Base-by-base conservation (phyloP, 306 rosid genomes). In the Malus fusca region DNA sequence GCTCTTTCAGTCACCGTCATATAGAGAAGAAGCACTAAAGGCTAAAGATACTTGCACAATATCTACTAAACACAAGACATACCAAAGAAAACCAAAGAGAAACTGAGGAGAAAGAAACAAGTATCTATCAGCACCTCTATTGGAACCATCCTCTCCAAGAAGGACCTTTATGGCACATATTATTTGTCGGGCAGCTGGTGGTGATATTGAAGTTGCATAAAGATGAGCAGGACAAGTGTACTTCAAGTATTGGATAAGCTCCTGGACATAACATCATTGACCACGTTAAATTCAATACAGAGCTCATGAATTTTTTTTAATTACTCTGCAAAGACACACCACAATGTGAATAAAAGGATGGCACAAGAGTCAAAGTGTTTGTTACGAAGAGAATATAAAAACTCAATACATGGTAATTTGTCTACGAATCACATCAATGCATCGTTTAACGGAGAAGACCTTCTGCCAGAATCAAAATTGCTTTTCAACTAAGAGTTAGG, bases 141-240 rank as follows among this genome's bases (percentile, higher is more conserved):
- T 89, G 52, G 96, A 87, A 76, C 98, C 98, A 84, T 93, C 98
- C 92, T 91, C 93, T 78, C 98, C 97, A 23, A 93, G 97, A 79
- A 89, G 66, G 72, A 91, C 98, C 83, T 77, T 89, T 28, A 93
- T 80, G 72, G 98, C 68, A 40, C 97, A 93, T 68, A 93, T 88
- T 68, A 93, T 93, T 83, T 93, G 98, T 69, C 91, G 91, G 53
- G 96, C 97, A 69, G 97, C 91, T 28, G 98, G 98, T 40, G 98
- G 98, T 42, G 98, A 93, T 84, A 93, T 82, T 59, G 98, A 93
- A 48, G 97, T 91, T 65, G 93, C 97, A 83, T 93, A 93, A 40
- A 93, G 91, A 83, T 91, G 98, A 75, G 98, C 98, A 14, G 98
- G 98, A 75, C 97, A 91, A 18, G 91, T 83, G 81, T 87, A 81